Evolutionary conservation across 2,329 filamentous ascomycete genomes (phyloP), one percentile per base, ranked within the genome.

Genomic region (Dothistroma pini): DNA sequence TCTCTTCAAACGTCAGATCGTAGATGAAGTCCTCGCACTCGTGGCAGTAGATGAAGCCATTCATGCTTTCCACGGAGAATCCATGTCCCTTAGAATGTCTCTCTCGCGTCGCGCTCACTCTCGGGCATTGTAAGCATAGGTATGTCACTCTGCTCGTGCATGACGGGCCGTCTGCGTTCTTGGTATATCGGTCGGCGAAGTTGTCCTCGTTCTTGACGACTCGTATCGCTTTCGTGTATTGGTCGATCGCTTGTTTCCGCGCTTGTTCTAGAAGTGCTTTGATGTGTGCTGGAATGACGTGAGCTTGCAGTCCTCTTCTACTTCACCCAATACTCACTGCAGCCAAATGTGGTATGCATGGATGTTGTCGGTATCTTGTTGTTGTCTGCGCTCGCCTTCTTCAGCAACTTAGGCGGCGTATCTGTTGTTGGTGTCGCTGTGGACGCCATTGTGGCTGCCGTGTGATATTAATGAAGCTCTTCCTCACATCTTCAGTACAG

Each of bases 1-100:
- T 82, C 56, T 89, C 87, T 71, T 95, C 90, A 5, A 95, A 79
- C 6, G 88, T 89, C 6, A 89, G 89, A 68, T 95, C 90, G 82
- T 90, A 93, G 34, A 95, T 87, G 65, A 91, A 86, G 73, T 95
- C 90, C 71, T 89, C 85, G 72, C 90, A 95, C 72, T 91, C 87
- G 66, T 91, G 88, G 74, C 90, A 95, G 75, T 89, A 93, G 7
- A 95, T 78, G 54, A 86, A 83, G 44, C 90, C 90, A 67, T 84
- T 88, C 61, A 86, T 82, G 25, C 90, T 93, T 71, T 95, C 90
- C 44, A 93, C 88, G 71, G 89, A 91, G 69, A 93, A 91, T 56
- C 86, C 82, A 75, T 93, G 90, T 55, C 80, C 80, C 72, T 89
- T 91, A 59, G 87, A 86, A 75, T 93, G 90, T 69, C 87, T 81